These are phyloP conservation scores for Populus hybrid DNA, from an alignment of 441 rosid genomes.

Conservation along the genomic window DNA sequence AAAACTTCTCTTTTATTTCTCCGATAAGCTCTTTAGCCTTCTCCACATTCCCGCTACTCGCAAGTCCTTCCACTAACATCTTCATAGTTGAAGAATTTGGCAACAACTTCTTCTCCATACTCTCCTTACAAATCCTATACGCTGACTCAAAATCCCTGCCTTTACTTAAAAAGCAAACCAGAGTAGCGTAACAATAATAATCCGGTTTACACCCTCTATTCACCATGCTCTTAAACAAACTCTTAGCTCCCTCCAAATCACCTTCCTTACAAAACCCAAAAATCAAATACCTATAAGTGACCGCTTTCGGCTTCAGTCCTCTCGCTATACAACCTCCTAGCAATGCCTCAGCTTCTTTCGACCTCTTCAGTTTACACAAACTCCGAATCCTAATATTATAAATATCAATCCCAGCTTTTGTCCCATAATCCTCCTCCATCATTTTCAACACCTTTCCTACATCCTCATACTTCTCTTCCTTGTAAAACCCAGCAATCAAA, in stretches of 20 bases:
- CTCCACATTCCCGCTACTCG: conserved; percentile 40
- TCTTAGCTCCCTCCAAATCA: conserved; percentile 59
- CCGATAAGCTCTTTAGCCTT: conserved; percentile 59
- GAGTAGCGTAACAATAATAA: conserved; percentile 48
- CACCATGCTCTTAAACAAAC: conserved; percentile 53
- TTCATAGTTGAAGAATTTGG: conserved; percentile 65
- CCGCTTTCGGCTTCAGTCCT: conserved; percentile 51
- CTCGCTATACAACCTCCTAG: conserved; percentile 50
- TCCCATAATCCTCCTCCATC: conserved; percentile 53
- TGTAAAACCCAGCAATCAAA: conserved; percentile 61
- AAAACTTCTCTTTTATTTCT: conserved; percentile 52
- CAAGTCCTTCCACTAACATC: conserved; percentile 64
- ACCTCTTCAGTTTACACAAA: conserved; percentile 54
- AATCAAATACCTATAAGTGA: conserved; percentile 55
- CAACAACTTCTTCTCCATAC: conserved; percentile 68
- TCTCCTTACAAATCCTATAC: conserved; percentile 46
- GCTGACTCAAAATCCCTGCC: conserved; percentile 62
- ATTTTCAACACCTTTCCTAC: conserved; percentile 57
- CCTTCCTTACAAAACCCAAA: conserved; percentile 69
- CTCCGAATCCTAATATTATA: conserved; percentile 65
- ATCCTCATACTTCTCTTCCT: conserved; percentile 65
- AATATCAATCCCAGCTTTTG: conserved; percentile 33
- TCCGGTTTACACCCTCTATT: conserved; percentile 46
- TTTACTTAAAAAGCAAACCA: conserved; percentile 54
- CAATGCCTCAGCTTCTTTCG: conserved; percentile 56